Evolutionary conservation across 352 stramenopile species (phyloP), one percentile per base, ranked within the genome.

Genomic region (Pythium brachiatum): DNA sequence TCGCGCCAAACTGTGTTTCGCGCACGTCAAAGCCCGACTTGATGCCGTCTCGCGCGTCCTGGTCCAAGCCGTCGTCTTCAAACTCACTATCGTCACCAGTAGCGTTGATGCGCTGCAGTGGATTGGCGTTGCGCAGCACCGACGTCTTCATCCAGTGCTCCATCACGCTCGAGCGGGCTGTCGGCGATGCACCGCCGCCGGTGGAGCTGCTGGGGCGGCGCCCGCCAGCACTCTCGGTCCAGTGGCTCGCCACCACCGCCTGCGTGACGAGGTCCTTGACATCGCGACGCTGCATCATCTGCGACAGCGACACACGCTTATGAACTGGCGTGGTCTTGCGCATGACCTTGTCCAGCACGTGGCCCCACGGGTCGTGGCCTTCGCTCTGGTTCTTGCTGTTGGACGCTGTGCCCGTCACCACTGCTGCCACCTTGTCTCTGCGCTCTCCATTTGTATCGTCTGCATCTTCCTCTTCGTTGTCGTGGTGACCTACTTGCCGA

Each of bases 241-340:
- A 73, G 29, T 65, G 61, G 32, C 43, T 54, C 12, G 75, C 63
- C 2, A 76, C 73, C 16, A 83, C 60, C 0, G 80, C 70, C 56
- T 86, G 75, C 29, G 77, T 73, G 6, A 90, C 81, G 20, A 90
- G 69, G 51, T 77, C 80, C 62, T 88, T 86, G 39, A 90, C 74
- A 27, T 81, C 69, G 21, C 69, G 66, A 56, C 78, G 83, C 55
- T 81, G 73, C 36, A 90, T 63, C 68, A 90, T 57, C 44, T 81
- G 68, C 13, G 67, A 71, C 1, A 89, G 62, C 34, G 75, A 86
- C 43, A 81, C 54, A 52, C 32, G 59, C 53, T 23, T 57, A n/a
- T n/a, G 51, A 23, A 31, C 39, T 12, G 26, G 51, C 51, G n/a
- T 46, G 2, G 57, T 57, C 36, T 65, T 65, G 48, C 51, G 58